Evolutionary conservation across 805 yeast species (phyloP).

Genomic region (Grigorovia jiainica): DNA sequence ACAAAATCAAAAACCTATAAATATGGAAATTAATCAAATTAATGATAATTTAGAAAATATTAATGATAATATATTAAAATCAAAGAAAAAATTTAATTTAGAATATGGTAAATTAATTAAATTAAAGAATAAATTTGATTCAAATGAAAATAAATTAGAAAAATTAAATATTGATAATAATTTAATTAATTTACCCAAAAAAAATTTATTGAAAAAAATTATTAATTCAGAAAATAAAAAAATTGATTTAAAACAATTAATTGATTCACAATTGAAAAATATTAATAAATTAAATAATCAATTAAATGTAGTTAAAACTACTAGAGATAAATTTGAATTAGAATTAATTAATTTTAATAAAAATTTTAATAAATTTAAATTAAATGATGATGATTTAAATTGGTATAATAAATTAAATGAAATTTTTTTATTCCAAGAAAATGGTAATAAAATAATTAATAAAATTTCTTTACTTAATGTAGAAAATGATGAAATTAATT

Average conservation of each 20-base stretch:
- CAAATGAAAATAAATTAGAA: conserved; percentile 18
- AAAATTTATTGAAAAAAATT: conserved; percentile 39
- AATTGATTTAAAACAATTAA: conserved; percentile 42
- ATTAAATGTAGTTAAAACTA: conserved; percentile 35
- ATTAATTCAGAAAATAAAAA: conserved; percentile 38
- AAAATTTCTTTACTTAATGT: conserved; percentile 33
- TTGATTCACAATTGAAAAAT: conserved; percentile 38
- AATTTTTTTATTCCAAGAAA: conserved; percentile 48
- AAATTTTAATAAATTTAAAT: conserved; percentile 25
- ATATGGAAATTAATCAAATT: conserved; percentile 21
- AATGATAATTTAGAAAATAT: conserved; percentile 25
- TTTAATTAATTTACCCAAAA: conserved; percentile 43
- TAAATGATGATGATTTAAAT: conserved; percentile 42
- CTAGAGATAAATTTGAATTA: conserved; percentile 32
- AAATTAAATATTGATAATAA: conserved; percentile 35
- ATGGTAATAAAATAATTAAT: conserved; percentile 49
- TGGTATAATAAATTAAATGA: conserved; percentile 54
- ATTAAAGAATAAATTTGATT: conserved; percentile 21
- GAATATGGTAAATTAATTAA: conserved; percentile 36
- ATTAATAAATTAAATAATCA: conserved; percentile 38
- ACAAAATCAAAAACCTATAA: conserved; percentile 20
- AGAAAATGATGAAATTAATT: conserved; percentile 36
- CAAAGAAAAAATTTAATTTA: conserved; percentile 37
- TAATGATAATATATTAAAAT: conserved; percentile 27
- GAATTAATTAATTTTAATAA: conserved; percentile 19